Base-by-base conservation (phyloP, 108 stramenopile species). In the Cyclotella choctawhatcheeana region DNA sequence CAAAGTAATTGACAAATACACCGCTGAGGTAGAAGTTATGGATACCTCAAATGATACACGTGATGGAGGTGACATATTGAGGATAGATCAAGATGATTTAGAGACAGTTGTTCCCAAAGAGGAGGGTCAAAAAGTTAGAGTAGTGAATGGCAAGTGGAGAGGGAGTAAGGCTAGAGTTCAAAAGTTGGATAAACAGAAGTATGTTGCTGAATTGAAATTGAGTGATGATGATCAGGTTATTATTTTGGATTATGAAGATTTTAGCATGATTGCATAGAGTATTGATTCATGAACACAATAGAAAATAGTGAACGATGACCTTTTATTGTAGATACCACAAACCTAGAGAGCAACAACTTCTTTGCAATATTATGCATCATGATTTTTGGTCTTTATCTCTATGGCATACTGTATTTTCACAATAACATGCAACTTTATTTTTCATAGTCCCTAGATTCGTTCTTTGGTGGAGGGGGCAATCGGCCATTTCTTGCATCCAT, bases 31-130 rank as follows among this genome's bases (percentile, higher is more conserved):
- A 53, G 80, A 90, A 76, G 73, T 94, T 24, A 18, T 91, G 50
- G 85, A 90, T 45, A 71, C 66, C 24, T 60, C 64, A 43, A 64
- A 44, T 2, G 33, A 73, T 6, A 59, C 66, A 13, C 65, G 79
- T 10, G 83, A 78, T 18, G 79, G 77, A 35, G 90, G 83, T 10
- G 88, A 87, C 62, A 64, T 91, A 16, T 47, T 96, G 43, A 60
- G 72, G 35, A 44, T 96, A 8, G 92, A 94, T 69, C 96, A 96
- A 69, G 84, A 93, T 48, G 87, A 94, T 76, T 84, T 96, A 65
- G 93, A 94, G 73, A 96, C 96, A 0, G 96, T 96, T 5, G 70
- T 96, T 45, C 92, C 92, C 0, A 89, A 89, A 44, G 69, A 81
- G 24, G 7, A 48, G 13, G 87, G 85, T 25, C 76, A 83, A 26